Base-by-base conservation (phyloP, 257 asterid species). In the Scutellaria barbata region DNA sequence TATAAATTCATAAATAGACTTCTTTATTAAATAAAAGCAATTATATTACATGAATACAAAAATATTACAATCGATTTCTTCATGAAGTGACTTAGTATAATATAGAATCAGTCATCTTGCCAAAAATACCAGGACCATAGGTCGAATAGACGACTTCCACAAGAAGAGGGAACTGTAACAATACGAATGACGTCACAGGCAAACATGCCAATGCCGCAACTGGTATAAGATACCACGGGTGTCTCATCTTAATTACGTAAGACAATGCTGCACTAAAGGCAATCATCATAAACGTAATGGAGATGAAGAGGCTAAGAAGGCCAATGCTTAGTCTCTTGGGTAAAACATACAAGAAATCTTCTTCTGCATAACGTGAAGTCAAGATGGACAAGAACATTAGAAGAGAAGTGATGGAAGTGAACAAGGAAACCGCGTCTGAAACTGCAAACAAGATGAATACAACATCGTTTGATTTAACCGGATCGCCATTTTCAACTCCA, bases 301-400 rank as follows among this genome's bases (percentile, higher is more conserved):
- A 54, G 30, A 69, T 3, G 35, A 69, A 69, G 30, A 68, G 76
- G 18, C 11, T 59, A 0, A 72, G 17, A 0, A 72, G 76, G 25
- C 76, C 76, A 8, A 72, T 16, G 35, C 63, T 35, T 13, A 72
- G 5, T 25, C 75, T 70, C 59, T 56, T 69, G 14, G 75, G 67
- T 57, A 70, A 13, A 17, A 46, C 59, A 7, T 56, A 47, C 59
- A 70, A 6, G 25, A 70, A 70, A 14, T 70, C 75, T 10, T 45
- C 12, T 7, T 70, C 67, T 0, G 67, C 57, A 6, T 70, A 70
- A 33, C 75, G 48, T 0, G 67, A 57, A 30, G 75, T 70, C 20
- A 73, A 2, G 17, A 68, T 53, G 68, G 77, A 71, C 9, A 79
- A n/a, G 78, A 75, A 75, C 47, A 67, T 35, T 6, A 79, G 69